Conservation (phyloP, 2,329 filamentous ascomycete genomes). For the Camptophora hylomeconis region DNA sequence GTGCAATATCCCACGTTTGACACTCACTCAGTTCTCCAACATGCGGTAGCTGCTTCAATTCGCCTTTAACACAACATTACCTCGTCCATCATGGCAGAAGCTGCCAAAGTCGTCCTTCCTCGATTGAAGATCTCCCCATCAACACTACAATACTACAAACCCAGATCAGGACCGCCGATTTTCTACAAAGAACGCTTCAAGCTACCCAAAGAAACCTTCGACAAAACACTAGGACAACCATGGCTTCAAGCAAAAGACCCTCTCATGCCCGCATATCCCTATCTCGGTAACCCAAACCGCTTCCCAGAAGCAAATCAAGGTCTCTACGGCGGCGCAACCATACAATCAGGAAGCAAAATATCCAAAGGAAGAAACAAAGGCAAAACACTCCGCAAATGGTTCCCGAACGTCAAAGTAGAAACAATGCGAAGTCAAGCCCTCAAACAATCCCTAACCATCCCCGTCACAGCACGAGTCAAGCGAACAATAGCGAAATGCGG, state of each 20-base stretch:
- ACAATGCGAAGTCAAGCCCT: constrained; percentile 33
- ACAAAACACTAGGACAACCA: constrained; percentile 9
- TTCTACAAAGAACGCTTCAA: constrained; percentile 12
- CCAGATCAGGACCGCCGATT: constrained; percentile 6
- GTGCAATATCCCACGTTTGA: no score
- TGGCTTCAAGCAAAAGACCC: constrained; percentile 13
- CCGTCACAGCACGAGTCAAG: constrained; percentile 32
- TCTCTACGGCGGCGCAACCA: constrained; percentile 32
- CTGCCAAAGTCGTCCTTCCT: constrained; percentile 5
- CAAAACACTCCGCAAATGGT: constrained; percentile 36
- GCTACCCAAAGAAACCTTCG: constrained; percentile 9
- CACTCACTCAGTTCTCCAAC: no score
- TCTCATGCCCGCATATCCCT: constrained; percentile 33
- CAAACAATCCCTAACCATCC: constrained; percentile 29
- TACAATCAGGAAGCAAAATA: constrained; percentile 38
- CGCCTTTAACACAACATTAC: no score
- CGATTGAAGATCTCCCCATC: constrained; percentile 13
- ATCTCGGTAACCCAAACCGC: constrained; percentile 27
- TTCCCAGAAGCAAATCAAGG: constrained; percentile 35
- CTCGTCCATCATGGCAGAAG: neutral
- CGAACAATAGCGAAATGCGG: constrained; percentile 65
- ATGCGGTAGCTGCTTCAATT: no score
- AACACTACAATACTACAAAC: constrained; percentile 14
- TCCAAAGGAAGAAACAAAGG: constrained; percentile 35
- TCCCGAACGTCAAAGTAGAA: constrained; percentile 36